Percentiles rank a stretch among this genome's conserved stretches.
phyloP scores from a whole-genome alignment of 2,329 filamentous ascomycete genomes.

The Colletotrichum echinochloae region DNA sequence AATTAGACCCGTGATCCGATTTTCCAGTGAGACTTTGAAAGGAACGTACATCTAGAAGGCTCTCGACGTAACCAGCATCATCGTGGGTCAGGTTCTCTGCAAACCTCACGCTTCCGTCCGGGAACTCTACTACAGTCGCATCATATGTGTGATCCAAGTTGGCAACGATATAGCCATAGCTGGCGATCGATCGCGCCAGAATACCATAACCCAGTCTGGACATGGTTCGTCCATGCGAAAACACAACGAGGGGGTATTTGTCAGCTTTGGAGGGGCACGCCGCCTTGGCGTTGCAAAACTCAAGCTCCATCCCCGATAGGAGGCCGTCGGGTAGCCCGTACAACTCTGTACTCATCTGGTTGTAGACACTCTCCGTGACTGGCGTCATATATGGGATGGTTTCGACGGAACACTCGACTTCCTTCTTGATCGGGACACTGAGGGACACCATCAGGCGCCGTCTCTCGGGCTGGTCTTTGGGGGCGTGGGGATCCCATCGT shows the following conservation, averaged over 20 bases:
- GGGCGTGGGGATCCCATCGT: conserved; percentile 8
- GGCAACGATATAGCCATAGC: conserved; percentile 59
- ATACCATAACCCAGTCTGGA: conserved; percentile 57
- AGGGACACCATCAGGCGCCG: not conserved
- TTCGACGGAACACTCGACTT: not conserved
- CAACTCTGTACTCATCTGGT: not conserved
- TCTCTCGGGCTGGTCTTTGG: conserved; percentile 7
- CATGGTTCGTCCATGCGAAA: conserved; percentile 58
- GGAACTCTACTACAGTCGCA: conserved; percentile 58
- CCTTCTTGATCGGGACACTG: not conserved
- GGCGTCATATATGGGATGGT: conserved; percentile 9
- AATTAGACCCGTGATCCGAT: not conserved
- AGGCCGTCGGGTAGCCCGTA: conserved; percentile 1
- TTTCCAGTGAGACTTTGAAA: fast-evolving
- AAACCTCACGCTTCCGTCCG: conserved; percentile 52
- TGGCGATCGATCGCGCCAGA: conserved; percentile 58
- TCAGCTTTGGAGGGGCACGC: not conserved
- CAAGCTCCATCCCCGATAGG: not conserved
- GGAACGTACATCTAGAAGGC: conserved; percentile 17
- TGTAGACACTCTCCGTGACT: not conserved
- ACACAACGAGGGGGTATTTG: conserved; percentile 49
- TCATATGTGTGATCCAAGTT: conserved; percentile 63
- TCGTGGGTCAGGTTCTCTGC: conserved; percentile 28
- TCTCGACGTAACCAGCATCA: not conserved
- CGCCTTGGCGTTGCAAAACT: not conserved